A percentile compares a stretch with the other conserved stretches of the same genome.
phyloP scores from a whole-genome alignment of 257 asterid species.

The Jacaranda mimosifolia region DNA sequence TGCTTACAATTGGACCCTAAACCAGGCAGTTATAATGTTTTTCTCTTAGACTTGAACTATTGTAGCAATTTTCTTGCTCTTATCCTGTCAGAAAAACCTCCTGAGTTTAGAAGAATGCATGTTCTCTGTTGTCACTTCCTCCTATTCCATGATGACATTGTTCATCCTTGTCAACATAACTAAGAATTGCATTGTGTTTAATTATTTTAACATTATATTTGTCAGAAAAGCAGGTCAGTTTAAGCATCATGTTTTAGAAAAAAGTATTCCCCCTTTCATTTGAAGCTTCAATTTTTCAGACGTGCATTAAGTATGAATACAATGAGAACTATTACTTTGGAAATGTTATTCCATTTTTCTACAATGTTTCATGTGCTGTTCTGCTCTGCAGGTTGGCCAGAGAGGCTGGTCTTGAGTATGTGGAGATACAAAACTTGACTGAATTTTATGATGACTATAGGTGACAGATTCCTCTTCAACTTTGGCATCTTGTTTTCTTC shows the following conservation, averaged over 20 bases:
- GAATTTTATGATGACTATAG: slow-evolving; percentile 95
- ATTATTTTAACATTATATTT: not conserved
- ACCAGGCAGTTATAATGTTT: not conserved
- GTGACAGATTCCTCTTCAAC: slow-evolving; percentile 48
- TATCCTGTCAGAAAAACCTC: slow-evolving; percentile 4
- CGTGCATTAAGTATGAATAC: slow-evolving; percentile 7
- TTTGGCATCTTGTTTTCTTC: slow-evolving; percentile 13
- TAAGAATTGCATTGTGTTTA: not conserved
- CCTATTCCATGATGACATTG: not conserved
- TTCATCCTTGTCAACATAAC: not conserved
- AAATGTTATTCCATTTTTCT: slow-evolving; percentile 13
- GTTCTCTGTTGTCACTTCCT: not conserved
- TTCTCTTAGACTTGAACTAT: not conserved
- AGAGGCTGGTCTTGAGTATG: slow-evolving; percentile 91
- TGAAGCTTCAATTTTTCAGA: slow-evolving; percentile 22
- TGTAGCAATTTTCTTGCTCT: slow-evolving; percentile 16
- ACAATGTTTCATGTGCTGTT: slow-evolving; percentile 25
- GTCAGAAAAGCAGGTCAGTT: slow-evolving; percentile 20
- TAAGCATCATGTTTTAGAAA: not conserved
- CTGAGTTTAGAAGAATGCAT: not conserved
- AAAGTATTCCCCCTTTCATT: not conserved
- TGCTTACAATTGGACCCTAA: not conserved
- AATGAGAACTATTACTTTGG: slow-evolving; percentile 13
- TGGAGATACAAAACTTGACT: slow-evolving; percentile 91
- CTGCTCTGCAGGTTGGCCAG: slow-evolving; percentile 86